These are phyloP conservation scores for Flammula alnicola DNA, from an alignment of 1,284 basidiomycete species.

Conservation along the genomic window DNA sequence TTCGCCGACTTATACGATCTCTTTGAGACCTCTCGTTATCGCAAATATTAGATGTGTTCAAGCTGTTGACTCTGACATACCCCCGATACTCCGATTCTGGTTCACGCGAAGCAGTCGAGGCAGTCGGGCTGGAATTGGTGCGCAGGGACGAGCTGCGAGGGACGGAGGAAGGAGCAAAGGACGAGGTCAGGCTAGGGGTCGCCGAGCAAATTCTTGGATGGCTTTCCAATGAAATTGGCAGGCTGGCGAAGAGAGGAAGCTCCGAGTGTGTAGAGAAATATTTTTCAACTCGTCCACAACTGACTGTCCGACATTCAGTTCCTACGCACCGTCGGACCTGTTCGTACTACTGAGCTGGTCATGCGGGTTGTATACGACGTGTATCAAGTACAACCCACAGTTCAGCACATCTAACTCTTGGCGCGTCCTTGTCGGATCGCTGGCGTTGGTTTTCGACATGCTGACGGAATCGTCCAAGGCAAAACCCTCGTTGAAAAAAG, in stretches of 20 bases:
- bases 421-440: conserved; percentile 52
- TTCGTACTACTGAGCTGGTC: conserved; percentile 80
- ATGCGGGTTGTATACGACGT: conserved; percentile 64
- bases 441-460: conserved; percentile 66
- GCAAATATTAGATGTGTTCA: conserved; percentile 75
- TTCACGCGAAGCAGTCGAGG: conserved; percentile 74
- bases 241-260: conserved; percentile 51
- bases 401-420: conserved; percentile 53
- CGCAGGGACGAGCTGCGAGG: conserved; percentile 59
- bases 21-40: conserved; percentile 64
- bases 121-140: conserved; percentile 66
- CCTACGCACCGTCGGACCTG: conserved; percentile 64
- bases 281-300: conserved; percentile 3
- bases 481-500: conserved; percentile 65
- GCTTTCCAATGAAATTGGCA: conserved; percentile 68
- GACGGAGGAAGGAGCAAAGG: conserved; percentile 39
- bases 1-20: conserved; percentile 11
- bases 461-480: conserved; percentile 52
- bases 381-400: conserved; percentile 45
- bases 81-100: conserved; percentile 75
- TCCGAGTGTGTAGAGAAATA: conserved; percentile 47
- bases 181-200: conserved; percentile 55
- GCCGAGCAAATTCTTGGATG: conserved; percentile 74
- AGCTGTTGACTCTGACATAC: conserved; percentile 74
- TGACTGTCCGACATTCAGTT: conserved; percentile 40